Percentiles rank a stretch among this genome's conserved stretches.
phyloP scores from a whole-genome alignment of 1,284 basidiomycete genomes.

The Cutaneotrichosporon cutaneum region DNA sequence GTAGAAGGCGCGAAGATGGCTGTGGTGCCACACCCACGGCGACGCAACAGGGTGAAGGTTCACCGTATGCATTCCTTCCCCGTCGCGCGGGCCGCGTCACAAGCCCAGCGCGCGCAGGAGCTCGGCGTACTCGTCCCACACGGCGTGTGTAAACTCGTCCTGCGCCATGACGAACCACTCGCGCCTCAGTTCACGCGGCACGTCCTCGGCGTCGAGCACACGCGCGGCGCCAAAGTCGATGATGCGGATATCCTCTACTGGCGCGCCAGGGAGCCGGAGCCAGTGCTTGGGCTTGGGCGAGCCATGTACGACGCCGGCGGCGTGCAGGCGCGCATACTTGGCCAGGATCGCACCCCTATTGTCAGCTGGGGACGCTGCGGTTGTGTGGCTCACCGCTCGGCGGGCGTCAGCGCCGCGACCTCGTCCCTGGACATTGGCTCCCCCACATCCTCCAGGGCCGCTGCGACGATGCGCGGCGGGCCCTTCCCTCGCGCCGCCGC shows the following conservation, averaged over 20 bases:
- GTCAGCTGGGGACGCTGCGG: background rate
- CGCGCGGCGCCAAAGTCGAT: slow-evolving; percentile 8
- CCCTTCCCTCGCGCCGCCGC: background rate
- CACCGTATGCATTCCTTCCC: no score
- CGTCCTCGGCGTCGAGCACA: background rate
- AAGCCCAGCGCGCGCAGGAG: background rate
- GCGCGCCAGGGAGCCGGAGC: background rate
- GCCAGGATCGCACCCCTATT: background rate
- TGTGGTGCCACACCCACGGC: no score
- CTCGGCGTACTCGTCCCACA: background rate
- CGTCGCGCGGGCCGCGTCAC: no score
- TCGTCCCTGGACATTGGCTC: background rate
- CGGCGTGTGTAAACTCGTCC: background rate
- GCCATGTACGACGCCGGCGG: slow-evolving; percentile 7
- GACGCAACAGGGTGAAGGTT: no score
- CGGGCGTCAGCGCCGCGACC: background rate
- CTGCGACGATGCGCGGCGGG: background rate
- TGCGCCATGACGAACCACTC: background rate
- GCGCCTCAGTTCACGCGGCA: background rate
- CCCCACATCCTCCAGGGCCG: background rate
- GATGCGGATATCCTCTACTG: background rate
- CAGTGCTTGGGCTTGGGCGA: slow-evolving; percentile 14
- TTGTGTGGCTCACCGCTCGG: background rate
- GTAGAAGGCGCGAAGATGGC: no score
- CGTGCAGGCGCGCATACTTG: slow-evolving; percentile 15